Evolutionary conservation across 2,329 filamentous ascomycete genomes (phyloP).

Genomic region (Biscogniauxia marginata): DNA sequence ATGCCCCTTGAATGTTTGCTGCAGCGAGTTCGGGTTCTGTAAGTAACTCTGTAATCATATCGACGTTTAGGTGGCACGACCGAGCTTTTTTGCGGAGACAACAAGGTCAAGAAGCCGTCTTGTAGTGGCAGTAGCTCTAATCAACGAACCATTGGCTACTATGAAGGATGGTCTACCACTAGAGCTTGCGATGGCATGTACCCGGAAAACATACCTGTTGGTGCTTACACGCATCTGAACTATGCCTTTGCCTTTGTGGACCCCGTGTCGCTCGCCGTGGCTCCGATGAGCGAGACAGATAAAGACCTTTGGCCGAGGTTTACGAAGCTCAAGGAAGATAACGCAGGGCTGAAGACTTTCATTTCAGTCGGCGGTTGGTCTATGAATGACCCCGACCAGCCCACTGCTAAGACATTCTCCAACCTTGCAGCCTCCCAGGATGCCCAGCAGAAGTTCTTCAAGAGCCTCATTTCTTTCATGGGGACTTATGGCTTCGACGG

Average conservation of each 20-base stretch:
- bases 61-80: no score
- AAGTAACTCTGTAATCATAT: no score
- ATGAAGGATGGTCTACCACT: background rate
- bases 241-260: constrained; percentile 36
- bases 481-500: constrained; percentile 9
- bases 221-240: constrained; percentile 38
- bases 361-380: constrained; percentile 10
- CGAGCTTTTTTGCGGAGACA: no score
- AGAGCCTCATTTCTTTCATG: constrained; percentile 8
- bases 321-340: constrained; percentile 32
- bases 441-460: constrained; percentile 4
- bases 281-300: constrained; percentile 25
- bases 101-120: background rate
- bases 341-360: constrained; percentile 4
- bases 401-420: background rate
- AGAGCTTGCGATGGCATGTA: background rate
- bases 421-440: constrained; percentile 2
- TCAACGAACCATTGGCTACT: background rate
- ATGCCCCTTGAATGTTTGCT: no score
- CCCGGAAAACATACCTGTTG: constrained; percentile 36
- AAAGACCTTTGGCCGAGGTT: constrained; percentile 23
- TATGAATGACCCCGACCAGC: constrained; percentile 4
- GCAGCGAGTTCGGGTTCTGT: no score
- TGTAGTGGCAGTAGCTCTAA: no score
- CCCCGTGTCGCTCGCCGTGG: constrained; percentile 29